phyloP scores from a whole-genome alignment of 148 eudicot genomes.

The Vaccinium macrocarpon region DNA sequence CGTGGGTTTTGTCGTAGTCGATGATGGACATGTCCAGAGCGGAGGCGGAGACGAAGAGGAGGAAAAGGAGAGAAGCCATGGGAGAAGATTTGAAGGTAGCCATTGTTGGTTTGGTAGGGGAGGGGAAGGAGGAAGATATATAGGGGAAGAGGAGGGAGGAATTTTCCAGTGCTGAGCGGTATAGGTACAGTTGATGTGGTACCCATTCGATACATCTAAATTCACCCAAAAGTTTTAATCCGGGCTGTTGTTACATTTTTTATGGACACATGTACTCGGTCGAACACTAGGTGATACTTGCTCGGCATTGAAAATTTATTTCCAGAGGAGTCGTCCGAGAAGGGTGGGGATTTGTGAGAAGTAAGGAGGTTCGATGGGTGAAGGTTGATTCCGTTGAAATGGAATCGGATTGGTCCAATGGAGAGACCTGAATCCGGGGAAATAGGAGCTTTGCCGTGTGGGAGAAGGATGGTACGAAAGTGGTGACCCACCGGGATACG shows the following conservation, averaged over 20 bases:
- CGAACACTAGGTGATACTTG: rapidly evolving
- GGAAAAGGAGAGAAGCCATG: constrained; percentile 15
- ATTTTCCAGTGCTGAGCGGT: too few species aligned
- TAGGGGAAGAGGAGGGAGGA: background rate
- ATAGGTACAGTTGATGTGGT: too few species aligned
- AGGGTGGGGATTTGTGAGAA: background rate
- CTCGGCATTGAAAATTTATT: too few species aligned
- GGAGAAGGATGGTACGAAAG: background rate
- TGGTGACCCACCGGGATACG: constrained; percentile 3
- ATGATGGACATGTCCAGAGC: constrained; percentile 71
- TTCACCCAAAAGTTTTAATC: too few species aligned
- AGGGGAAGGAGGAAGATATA: background rate
- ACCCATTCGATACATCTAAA: too few species aligned
- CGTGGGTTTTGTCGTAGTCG: constrained; percentile 43
- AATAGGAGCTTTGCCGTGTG: background rate
- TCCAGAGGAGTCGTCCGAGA: background rate
- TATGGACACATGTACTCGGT: too few species aligned
- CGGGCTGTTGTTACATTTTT: too few species aligned
- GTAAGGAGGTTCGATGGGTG: background rate
- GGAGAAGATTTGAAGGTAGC: constrained; percentile 10
- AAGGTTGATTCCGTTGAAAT: background rate
- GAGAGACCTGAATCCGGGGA: background rate
- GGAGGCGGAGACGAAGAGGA: constrained; percentile 37
- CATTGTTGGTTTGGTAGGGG: constrained; percentile 8
- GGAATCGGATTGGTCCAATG: constrained; percentile 7